phyloP scores from a whole-genome alignment of 2,329 filamentous ascomycete genomes.

The Albophoma yamanashiensis region DNA sequence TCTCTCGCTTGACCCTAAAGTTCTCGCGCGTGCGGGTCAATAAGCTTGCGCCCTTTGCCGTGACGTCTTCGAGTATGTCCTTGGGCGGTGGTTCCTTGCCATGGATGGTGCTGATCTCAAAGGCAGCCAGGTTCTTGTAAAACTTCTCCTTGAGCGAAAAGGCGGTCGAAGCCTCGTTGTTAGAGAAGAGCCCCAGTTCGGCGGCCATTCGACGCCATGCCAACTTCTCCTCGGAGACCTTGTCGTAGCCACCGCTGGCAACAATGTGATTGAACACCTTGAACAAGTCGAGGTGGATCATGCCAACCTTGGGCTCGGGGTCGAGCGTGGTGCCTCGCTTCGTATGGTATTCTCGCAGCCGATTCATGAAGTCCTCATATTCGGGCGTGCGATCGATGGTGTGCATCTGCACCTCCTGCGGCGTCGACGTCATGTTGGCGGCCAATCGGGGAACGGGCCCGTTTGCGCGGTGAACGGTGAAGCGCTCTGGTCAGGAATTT shows the following conservation, averaged over 20 bases:
- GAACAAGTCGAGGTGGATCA: conserved; percentile 63
- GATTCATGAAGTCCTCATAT: conserved; percentile 69
- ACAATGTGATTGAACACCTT: conserved; percentile 71
- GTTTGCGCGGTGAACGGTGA: neutral
- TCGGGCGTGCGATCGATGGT: conserved; percentile 53
- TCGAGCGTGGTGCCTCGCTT: conserved; percentile 73
- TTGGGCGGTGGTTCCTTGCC: conserved; percentile 74
- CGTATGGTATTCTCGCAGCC: conserved; percentile 63
- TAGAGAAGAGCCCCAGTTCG: conserved; percentile 63
- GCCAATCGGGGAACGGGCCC: neutral
- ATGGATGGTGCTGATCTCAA: conserved; percentile 71
- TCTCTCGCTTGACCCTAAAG: conserved; percentile 42
- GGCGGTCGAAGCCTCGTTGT: conserved; percentile 71
- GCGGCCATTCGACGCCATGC: conserved; percentile 74
- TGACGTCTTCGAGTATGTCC: conserved; percentile 79
- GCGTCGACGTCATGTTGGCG: conserved; percentile 11
- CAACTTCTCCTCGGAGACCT: conserved; percentile 71
- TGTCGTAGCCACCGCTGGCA: conserved; percentile 74
- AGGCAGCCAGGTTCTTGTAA: conserved; percentile 82
- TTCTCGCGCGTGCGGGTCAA: conserved; percentile 71
- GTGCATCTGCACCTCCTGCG: conserved; percentile 27
- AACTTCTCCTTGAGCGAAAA: conserved; percentile 82
- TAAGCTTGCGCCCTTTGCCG: conserved; percentile 74
- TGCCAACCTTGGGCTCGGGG: conserved; percentile 69
- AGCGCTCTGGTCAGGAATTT: neutral